Base-by-base conservation (phyloP, 2,329 filamentous ascomycete genomes). In the Nakataea oryzae region DNA sequence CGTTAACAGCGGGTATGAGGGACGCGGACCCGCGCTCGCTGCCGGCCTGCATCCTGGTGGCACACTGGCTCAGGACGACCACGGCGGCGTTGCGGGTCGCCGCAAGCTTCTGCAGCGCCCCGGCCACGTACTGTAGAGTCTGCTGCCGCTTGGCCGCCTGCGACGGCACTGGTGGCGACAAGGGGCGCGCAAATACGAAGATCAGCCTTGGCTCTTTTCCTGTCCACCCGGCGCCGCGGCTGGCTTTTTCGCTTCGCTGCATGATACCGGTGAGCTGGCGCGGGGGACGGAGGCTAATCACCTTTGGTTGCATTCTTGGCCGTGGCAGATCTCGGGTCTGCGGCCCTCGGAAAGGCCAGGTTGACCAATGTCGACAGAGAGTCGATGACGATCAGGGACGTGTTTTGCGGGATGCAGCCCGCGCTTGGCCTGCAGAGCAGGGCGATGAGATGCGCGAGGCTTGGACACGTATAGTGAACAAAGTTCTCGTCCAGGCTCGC, bases 291-390 rank as follows among this genome's bases (percentile, higher is more conserved):
- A 7, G 41, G 41, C 17, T 50, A n/a, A 50, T 61, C 66, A 76
- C 77, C 78, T 74, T 72, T 76, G 64, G 69, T 75, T 64, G 67
- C 72, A 64, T 71, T 71, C 69, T 80, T 78, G 55, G 64, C 62
- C 21, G 69, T 27, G 32, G 13, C 63, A 41, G 65, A 64, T 61
- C 71, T 69, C 62, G 75, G 30, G 68, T 68, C 62, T 81, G 78
- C 28, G 75, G 72, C 47, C 64, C 86, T 86, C 24, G 90, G 90
- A 64, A 96, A 91, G 34, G 91, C 86, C 61, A 86, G 83, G 66
- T 90, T 89, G 63, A 97, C 80, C 29, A 95, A 79, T 9, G 86
- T 85, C 8, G 92, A 92, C 26, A 96, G 75, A 3, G 87, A 87
- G 72, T 96, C 91, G 65, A 97, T 78, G 14, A 97, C 79, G 50